Evolutionary conservation across 164 flowering plant genomes (phyloP), one percentile per base, ranked within the genome.

Genomic region (Tetracentron sinense): DNA sequence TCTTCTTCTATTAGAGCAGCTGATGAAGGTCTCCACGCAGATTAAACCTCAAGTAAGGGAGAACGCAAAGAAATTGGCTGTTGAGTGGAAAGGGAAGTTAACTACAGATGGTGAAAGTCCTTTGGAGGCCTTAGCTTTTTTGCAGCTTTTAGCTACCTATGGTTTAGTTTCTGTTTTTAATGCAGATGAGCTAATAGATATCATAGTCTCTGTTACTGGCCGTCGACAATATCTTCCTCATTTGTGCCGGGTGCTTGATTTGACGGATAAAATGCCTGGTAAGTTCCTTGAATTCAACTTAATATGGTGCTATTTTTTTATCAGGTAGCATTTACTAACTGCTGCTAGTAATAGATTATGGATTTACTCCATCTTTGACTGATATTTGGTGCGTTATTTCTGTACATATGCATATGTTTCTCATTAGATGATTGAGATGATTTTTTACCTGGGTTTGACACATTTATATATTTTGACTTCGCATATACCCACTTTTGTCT

Each of bases 101-200:
- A 74, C 35, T 20, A n/a, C 31, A 19, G 69, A 29, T 4, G 75
- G 60, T 15, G 72, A 69, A n/a, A 72, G 65, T 25, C 65, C 68
- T 8, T 67, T 77, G 46, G 84, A 76, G 67, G 65, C 72, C 1
- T 61, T 83, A 33, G 85, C 77, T 7, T 78, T 83, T 61, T 70
- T 88, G 80, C 77, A 78, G 61, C 71, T 88, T 50, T 59, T 88
- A 48, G 84, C 77, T 22, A 63, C 79, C 0, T 90, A 67, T 67
- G 77, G 79, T 1, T 64, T 90, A 79, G 72, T 23, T 0, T 42
- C 67, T 52, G 78, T 56, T 0, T 81, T 77, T 69, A 62, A 72
- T 46, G 23, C n/a, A 16, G 73, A 71, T 49, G 82, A 84, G 55
- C 53, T 90, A 60, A 48, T 82, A 2, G 85, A 81, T 59, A 60